phyloP scores from a whole-genome alignment of 2,329 filamentous ascomycete genomes.

The Gaeumannomyces tritici region DNA sequence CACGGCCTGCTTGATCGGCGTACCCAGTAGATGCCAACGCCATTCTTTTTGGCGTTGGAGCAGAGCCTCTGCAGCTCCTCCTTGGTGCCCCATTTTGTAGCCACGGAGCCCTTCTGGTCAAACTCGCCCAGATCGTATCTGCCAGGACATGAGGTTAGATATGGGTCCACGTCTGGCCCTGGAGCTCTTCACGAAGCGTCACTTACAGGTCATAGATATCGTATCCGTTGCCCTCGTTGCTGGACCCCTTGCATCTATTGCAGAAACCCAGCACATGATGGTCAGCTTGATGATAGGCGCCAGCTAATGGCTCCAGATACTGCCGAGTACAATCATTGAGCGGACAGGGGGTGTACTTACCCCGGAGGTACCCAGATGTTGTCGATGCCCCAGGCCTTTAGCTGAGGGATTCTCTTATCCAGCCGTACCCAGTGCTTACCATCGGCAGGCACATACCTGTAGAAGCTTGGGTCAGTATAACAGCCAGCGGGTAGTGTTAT shows the following conservation, averaged over 20 bases:
- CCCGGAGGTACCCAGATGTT: conserved; percentile 63
- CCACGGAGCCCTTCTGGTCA: conserved; percentile 55
- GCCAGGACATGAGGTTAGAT: too few relatives aligned
- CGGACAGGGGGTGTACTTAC: conserved; percentile 7
- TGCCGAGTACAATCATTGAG: too few relatives aligned
- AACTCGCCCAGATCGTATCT: conserved; percentile 60
- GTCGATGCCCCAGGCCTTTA: conserved; percentile 54
- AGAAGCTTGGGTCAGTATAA: neutral
- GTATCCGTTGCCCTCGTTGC: conserved; percentile 56
- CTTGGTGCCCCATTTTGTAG: conserved; percentile 62
- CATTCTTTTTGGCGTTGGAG: conserved; percentile 40
- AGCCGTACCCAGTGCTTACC: conserved; percentile 55
- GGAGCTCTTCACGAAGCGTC: neutral
- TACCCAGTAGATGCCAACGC: conserved; percentile 54
- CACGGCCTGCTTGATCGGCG: neutral
- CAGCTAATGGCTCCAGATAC: too few relatives aligned
- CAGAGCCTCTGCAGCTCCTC: conserved; percentile 49
- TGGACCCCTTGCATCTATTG: conserved; percentile 51
- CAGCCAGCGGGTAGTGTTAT: too few relatives aligned
- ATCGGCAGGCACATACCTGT: conserved; percentile 48
- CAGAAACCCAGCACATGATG: too few relatives aligned
- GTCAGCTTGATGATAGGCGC: neutral
- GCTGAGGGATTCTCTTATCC: conserved; percentile 39
- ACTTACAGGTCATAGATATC: conserved; percentile 57
- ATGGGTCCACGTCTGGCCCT: too few relatives aligned